Evolutionary conservation across 352 stramenopile genomes (phyloP), one percentile per base, ranked within the genome.

Genomic region (Globisporangium viniferum): DNA sequence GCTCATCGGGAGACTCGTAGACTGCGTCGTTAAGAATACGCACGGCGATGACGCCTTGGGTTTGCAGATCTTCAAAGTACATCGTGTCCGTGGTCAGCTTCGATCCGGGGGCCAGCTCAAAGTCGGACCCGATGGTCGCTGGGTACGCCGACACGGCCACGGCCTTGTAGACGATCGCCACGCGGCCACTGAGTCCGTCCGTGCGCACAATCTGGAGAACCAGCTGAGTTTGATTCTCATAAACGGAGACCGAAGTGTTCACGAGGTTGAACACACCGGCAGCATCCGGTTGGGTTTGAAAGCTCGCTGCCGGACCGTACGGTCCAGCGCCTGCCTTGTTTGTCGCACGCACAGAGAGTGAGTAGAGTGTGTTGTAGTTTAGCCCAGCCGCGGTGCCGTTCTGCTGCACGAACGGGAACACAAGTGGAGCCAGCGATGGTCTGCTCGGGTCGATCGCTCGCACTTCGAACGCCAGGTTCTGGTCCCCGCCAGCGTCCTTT

Each of bases 181-280:
- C 71, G 1, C 54, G 67, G 15, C 84, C 80, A 35, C 75, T 88
- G 12, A 88, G 59, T 3, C 84, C 84, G 2, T 79, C 81, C 0
- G 59, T 70, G 10, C 84, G 84, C n/a, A 54, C 36, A 4, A 92
- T 65, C 6, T 63, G 31, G 0, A 91, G 49, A 18, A 49, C 29
- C 5, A 90, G 55, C 12, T 67, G 35, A 0, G 69, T 79, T 14
- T 71, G 74, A 29, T 89, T 86, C 44, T 92, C 83, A 0, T 76
- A 27, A 5, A 91, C 74, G 1, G 62, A 68, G 2, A 73, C 54
- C 0, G 36, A 67, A 0, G 72, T 41, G 29, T 65, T 62, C 9
- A 62, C 64, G 49, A 92, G 78, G 44, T 64, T 82, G 59, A 92
- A 88, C 27, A 78, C 73, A 0, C 84, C 84, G n/a, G 82, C 76